Conservation (phyloP, 768 basidiomycete species). For the Russula griseocarnosa region DNA sequence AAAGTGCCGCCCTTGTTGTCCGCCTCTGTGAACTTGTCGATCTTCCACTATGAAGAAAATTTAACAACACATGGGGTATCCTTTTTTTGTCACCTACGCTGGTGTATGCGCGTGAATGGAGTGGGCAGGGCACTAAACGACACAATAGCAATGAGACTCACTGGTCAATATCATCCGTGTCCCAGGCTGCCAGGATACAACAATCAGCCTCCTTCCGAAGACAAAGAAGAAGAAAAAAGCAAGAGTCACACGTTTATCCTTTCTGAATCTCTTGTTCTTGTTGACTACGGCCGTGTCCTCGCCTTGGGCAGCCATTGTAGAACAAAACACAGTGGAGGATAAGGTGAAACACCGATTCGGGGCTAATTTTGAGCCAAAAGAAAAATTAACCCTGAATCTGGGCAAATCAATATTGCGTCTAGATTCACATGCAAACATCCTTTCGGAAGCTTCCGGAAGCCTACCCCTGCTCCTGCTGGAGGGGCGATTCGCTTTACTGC, state of each 20-base stretch:
- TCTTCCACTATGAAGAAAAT: slow-evolving; percentile 57
- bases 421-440: not conserved
- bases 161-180: slow-evolving; percentile 99
- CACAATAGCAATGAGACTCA: slow-evolving; percentile 42
- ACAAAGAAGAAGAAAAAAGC: slow-evolving; percentile 15
- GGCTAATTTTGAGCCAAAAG: too few species aligned
- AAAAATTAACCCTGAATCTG: not conserved
- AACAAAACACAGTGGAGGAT: too few species aligned
- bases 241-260: slow-evolving; percentile 81
- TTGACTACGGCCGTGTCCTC: slow-evolving; percentile 39
- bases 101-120: slow-evolving; percentile 9
- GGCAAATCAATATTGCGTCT: too few species aligned
- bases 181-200: slow-evolving; percentile 68
- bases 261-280: slow-evolving; percentile 87
- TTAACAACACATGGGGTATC: not conserved
- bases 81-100: slow-evolving; percentile 33
- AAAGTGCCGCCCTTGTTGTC: slow-evolving; percentile 85
- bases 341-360: too few species aligned
- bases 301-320: slow-evolving; percentile 14
- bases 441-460: too few species aligned
- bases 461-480: too few species aligned
- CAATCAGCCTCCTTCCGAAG: slow-evolving; percentile 25
- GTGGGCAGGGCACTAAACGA: not conserved
- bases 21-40: slow-evolving; percentile 67
- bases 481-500: not conserved